Percentiles rank a stretch among this genome's conserved stretches.
These are phyloP conservation scores for Emericellopsis cladophorae DNA, from an alignment of 2,329 filamentous ascomycete species.

Conservation along the genomic window DNA sequence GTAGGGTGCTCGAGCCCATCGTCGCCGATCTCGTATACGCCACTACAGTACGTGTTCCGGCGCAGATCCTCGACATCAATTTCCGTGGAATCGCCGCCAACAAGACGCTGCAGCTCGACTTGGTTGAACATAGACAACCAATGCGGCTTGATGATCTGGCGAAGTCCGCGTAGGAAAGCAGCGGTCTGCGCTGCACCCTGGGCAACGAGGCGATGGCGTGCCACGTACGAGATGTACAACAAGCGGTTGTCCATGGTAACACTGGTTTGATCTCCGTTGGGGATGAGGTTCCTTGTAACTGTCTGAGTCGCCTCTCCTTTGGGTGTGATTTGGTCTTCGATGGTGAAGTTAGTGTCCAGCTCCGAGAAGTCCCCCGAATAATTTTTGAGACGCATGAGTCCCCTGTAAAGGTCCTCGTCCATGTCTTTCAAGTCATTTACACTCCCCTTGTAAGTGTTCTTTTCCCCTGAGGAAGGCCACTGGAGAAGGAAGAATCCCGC, in stretches of 20 bases:
- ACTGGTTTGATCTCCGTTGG: conserved; percentile 59
- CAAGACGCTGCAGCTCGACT: conserved; percentile 80
- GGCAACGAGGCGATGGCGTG: conserved; percentile 69
- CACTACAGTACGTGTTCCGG: conserved; percentile 74
- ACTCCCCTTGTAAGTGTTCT: conserved; percentile 74
- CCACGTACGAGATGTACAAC: conserved; percentile 88
- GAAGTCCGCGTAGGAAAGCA: conserved; percentile 77
- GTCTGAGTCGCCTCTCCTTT: conserved; percentile 39
- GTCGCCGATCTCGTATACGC: conserved; percentile 80
- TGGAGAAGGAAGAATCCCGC: conserved; percentile 93
- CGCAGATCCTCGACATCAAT: conserved; percentile 83
- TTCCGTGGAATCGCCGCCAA: conserved; percentile 74
- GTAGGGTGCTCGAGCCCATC: conserved; percentile 79
- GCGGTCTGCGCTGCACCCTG: conserved; percentile 74
- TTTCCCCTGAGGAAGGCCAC: conserved; percentile 60
- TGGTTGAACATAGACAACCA: conserved; percentile 99
- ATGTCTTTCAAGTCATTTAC: conserved; percentile 90
- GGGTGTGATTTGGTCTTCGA: conserved; percentile 54
- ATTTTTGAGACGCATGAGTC: conserved; percentile 72
- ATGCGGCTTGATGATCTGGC: conserved; percentile 75
- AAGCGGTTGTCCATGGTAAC: conserved; percentile 90
- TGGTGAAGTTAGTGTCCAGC: conserved; percentile 77
- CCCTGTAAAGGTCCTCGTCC: conserved; percentile 82
- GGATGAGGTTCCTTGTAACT: conserved; percentile 62
- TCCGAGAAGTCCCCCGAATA: conserved; percentile 60